Base-by-base conservation (phyloP, 768 basidiomycete species). In the Holtermanniella nyarrowii region DNA sequence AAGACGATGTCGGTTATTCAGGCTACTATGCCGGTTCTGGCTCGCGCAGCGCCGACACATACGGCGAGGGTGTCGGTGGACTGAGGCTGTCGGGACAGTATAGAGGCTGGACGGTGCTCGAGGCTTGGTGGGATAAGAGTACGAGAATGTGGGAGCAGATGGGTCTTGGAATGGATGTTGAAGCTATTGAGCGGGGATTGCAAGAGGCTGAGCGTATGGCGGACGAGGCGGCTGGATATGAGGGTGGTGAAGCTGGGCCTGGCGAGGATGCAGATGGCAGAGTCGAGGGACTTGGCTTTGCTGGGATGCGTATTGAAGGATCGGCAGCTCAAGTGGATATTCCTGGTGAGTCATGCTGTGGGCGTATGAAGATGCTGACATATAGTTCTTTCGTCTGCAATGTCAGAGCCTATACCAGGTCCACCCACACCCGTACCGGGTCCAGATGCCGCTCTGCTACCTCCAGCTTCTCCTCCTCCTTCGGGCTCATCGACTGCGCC, bases 51-150 rank as follows among this genome's bases (percentile, higher is more conserved):
- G 66, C 67, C 20, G 84, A 55, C 4, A 84, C 83, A 3, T 86
- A 85, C 58, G 77, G 79, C 11, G 83, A 85, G 21, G 71, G 78
- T 10, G 81, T 81, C 22, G 80, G 79, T 46, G 85, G 84, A 3
- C 66, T 95, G 61, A 79, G 84, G 41, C 73, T 91, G 60, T 78
- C 79, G 3, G 91, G 88, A 25, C 83, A 88, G 64, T 95, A 95
- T 65, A 79, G 80, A 69, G 89, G 91, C 4, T 95, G 89, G 90
- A 86, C 77, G 66, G 85, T 89, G 4, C 71, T 95, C 53, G 90
- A 96, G 69, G 91, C 89, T 13, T 86, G 85, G 84, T 90, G 88
- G 44, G 91, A 95, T 73, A 78, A 78, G 59, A 89, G 88, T 72
- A 76, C 89, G 44, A 79, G 83, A 66, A 81, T 81, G 67, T 96